Evolutionary conservation across 2,329 filamentous ascomycete genomes (phyloP), one percentile per base, ranked within the genome.

Genomic region (Juglanconis oblonga): DNA sequence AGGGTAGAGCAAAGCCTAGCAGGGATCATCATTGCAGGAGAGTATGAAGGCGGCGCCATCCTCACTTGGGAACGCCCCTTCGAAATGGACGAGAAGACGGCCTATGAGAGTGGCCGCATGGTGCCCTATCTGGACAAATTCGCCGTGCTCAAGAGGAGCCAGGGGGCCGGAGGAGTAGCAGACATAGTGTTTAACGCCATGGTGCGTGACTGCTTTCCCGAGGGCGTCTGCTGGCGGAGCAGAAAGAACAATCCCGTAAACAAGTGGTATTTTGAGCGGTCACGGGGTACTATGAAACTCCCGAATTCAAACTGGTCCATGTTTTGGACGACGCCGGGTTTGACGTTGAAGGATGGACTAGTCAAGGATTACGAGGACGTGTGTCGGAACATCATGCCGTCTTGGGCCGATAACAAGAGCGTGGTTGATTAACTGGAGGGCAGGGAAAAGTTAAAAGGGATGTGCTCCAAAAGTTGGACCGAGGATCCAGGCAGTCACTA

Each of bases 41-140:
- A 97, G 69, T 99, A 99, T 74, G 95, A 99, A 79, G 95, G 95
- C 55, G 93, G 92, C 1, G 95, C 95, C 1, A 89, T 99, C 49
- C 78, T 98, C 24, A 99, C 95, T 0, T 99, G 95, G 95, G 95
- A 99, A 76, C 81, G 81, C 36, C 92, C 93, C 0, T 82, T 79
- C 0, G 85, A 80, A 0, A 75, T 85, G 24, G 75, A 77, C 49
- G 81, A 86, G 54, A 80, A 85, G 73, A 79, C 69, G 70, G 82
- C 73, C 61, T 77, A 83, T 59, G 75, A 79, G 17, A 80, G 81
- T 40, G 81, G 81, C 1, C 83, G 90, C 9, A 83, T 92, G 66
- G 90, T 99, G 0, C 95, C 95, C 0, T 99, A 99, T 71, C 82
- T 99, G 35, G 95, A 99, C 75, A 99, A 99, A 72, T 98, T 99